These are phyloP conservation scores for Tetrahymena thermophila DNA, from an alignment of 73 alveolate species.

Conservation along the genomic window DNA sequence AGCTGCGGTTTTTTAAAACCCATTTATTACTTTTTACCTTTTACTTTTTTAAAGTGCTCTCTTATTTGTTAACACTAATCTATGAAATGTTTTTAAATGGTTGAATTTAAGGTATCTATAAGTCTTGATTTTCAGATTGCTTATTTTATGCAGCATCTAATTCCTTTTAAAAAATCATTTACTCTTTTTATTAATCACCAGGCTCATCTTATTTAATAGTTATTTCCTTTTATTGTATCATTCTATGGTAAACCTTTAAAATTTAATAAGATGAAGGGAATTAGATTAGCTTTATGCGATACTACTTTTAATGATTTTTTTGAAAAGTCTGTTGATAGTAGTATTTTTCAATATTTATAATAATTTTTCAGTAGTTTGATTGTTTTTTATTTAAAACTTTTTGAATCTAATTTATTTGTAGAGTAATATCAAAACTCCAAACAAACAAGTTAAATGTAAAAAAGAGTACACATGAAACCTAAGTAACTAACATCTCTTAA, in stretches of 20 bases:
- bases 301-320: neutral
- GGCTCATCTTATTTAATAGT: neutral
- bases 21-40: neutral
- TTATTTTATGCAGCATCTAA: neutral
- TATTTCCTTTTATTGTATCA: neutral
- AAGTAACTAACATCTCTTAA: neutral
- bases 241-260: too few relatives aligned
- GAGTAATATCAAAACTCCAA: neutral
- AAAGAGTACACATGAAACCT: too few relatives aligned
- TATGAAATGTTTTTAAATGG: neutral
- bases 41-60: neutral
- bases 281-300: neutral
- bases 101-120: neutral
- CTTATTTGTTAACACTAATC: neutral
- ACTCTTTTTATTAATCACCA: neutral
- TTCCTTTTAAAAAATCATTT: too few relatives aligned
- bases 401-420: neutral
- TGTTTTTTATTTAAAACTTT: neutral
- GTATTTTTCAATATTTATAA: neutral
- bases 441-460: neutral
- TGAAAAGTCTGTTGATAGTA: neutral
- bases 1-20: neutral
- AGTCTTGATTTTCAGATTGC: neutral
- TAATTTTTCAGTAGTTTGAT: neutral
- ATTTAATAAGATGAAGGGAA: neutral